Percentiles rank a stretch among this genome's conserved stretches.
These are phyloP conservation scores for Pichia sp. DNA, from an alignment of 1,139 yeast genomes.

Conservation along the genomic window DNA sequence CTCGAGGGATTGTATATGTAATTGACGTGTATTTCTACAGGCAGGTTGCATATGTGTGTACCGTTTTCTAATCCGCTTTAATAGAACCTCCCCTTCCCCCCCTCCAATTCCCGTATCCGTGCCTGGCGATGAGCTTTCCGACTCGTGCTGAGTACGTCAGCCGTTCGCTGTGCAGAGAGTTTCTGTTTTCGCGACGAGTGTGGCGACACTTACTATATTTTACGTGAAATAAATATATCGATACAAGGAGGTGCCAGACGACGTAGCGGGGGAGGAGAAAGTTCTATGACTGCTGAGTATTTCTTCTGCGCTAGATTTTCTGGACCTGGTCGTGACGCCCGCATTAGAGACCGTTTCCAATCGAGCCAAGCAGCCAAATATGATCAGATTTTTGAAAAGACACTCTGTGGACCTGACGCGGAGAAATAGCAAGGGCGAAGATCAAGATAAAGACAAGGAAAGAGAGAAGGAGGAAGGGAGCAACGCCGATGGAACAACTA, in stretches of 20 bases:
- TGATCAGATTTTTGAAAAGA: conserved; percentile 22
- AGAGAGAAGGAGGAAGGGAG: background rate
- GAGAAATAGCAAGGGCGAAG: conserved; percentile 9
- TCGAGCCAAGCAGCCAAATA: background rate
- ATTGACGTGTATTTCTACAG: no score
- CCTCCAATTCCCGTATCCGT: no score
- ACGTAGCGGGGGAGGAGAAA: background rate
- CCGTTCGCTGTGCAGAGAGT: conserved; percentile 1
- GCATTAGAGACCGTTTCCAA: background rate
- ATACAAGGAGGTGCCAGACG: background rate
- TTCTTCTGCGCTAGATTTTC: background rate
- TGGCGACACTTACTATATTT: background rate
- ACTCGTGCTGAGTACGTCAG: background rate
- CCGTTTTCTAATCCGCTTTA: no score
- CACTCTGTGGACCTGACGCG: conserved; percentile 21
- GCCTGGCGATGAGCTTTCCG: no score
- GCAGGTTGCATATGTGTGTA: no score
- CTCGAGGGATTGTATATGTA: conserved; percentile 90
- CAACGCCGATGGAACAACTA: background rate
- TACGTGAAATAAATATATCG: background rate
- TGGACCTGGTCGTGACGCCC: no score
- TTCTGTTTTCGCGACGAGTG: background rate
- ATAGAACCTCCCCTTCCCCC: background rate
- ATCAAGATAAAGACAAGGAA: conserved; percentile 5
- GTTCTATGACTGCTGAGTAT: background rate